Evolutionary conservation across 2,329 filamentous ascomycete genomes (phyloP), one percentile per base, ranked within the genome.

Genomic region (Trematosphaeria pertusa): DNA sequence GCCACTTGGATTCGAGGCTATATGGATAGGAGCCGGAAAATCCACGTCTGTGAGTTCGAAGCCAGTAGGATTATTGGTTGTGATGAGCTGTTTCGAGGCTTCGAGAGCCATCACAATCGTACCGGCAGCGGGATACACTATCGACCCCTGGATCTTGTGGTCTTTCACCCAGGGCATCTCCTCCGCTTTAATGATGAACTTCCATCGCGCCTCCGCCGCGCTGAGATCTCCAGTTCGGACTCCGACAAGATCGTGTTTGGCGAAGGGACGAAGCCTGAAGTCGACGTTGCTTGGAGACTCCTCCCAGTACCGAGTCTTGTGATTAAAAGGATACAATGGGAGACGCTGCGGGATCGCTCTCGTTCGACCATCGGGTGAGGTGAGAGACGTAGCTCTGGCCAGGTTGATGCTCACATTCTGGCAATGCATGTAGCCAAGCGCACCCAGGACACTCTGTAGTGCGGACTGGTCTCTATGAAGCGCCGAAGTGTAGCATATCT

Each of bases 71-170:
- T 31, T 26, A 11, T 32, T 18, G 4, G 30, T 18, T 7, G 39
- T 10, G 8, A 46, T 26, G 7, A 54, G 31, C 37, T 70, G 60
- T 3, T 43, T 39, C 8, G 50, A 56, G 8, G 65, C 71, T 55
- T 73, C 69, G 4, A 73, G 36, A 1, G 59, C 66, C 56, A 70
- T 68, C 3, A 55, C 49, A 2, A 73, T 20, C 41, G 67, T 64
- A 1, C 69, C 71, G 0, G 70, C 62, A 2, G 54, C 70, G 6
- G 71, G 71, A 38, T 60, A 71, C 8, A 73, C 18, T 5, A 61
- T 46, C 1, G 38, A 46, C 11, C 52, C 56, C 2, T 47, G 39
- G 15, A 70, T 37, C 11, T 39, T 36, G 40, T 70, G 66, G 17
- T 61, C 48, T 5, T 37, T 36, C n/a, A 62, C 30, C 66, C 66